These are phyloP conservation scores for Populus nigra DNA, from an alignment of 345 rosid species.

Conservation along the genomic window DNA sequence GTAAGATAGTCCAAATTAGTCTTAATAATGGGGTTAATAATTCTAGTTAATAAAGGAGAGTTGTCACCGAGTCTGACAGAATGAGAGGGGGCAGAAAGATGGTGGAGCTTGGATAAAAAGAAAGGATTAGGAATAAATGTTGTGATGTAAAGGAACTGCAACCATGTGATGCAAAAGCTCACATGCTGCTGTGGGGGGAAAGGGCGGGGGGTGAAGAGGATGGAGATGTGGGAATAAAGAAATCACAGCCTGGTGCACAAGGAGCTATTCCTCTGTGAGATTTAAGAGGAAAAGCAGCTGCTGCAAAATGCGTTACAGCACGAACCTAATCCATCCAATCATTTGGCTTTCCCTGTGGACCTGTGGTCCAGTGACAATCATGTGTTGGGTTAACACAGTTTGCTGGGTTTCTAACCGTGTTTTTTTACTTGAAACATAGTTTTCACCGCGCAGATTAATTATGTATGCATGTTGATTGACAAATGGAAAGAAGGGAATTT, in stretches of 20 bases:
- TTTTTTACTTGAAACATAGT: too few relatives aligned
- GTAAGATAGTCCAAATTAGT: background rate
- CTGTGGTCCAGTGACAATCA: background rate
- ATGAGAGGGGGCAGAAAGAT: slow-evolving; percentile 24
- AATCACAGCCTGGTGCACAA: background rate
- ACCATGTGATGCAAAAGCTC: slow-evolving; percentile 22
- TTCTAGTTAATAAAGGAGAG: slow-evolving; percentile 15
- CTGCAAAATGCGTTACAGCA: background rate
- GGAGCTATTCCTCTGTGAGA: background rate
- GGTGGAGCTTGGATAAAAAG: slow-evolving; percentile 12
- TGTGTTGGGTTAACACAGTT: background rate
- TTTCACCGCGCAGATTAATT: background rate
- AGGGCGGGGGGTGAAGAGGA: background rate
- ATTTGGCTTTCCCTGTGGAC: slow-evolving; percentile 9
- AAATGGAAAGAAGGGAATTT: background rate
- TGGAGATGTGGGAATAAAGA: slow-evolving; percentile 5
- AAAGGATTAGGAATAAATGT: slow-evolving; percentile 6
- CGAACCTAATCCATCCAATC: background rate
- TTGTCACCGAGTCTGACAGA: slow-evolving; percentile 15
- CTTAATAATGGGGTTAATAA: slow-evolving; percentile 25
- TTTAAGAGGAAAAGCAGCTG: background rate
- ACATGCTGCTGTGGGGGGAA: slow-evolving; percentile 6
- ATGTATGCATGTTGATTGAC: background rate
- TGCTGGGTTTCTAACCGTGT: too few relatives aligned
- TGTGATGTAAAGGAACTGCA: slow-evolving; percentile 20